Percentiles rank a stretch among this genome's conserved stretches.
Evolutionary conservation across 495 filamentous ascomycete species (phyloP).

Genomic region (Astrothelium macrocarpum): DNA sequence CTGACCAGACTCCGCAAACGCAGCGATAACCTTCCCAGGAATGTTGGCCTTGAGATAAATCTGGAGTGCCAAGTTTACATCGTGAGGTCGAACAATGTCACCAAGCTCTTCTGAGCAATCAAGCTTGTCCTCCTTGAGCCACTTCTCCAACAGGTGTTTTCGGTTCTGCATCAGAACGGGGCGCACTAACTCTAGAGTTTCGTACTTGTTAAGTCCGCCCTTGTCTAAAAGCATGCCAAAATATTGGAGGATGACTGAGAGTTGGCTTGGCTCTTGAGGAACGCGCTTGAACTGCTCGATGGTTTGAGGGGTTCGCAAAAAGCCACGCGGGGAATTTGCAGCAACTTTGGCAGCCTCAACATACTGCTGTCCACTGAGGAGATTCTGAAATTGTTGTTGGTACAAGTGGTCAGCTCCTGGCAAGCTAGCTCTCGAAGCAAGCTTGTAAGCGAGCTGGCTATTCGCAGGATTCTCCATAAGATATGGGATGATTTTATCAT

Average conservation of each 20-base stretch:
- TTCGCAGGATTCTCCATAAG: constrained; percentile 92
- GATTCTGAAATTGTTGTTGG: constrained; percentile 79
- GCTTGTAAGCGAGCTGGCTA: constrained; percentile 80
- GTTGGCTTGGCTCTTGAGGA: constrained; percentile 61
- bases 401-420: constrained; percentile 94
- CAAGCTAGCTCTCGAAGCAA: constrained; percentile 86
- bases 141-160: constrained; percentile 95
- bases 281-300: constrained; percentile 90
- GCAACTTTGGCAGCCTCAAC: constrained; percentile 87
- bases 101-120: constrained; percentile 92
- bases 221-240: constrained; percentile 97
- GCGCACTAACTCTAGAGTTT: constrained; percentile 86
- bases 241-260: constrained; percentile 93
- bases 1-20: constrained; percentile 88
- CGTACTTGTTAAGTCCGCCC: constrained; percentile 80
- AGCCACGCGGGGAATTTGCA: constrained; percentile 91
- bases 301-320: constrained; percentile 84
- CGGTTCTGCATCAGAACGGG: constrained; percentile 87
- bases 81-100: constrained; percentile 83
- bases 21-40: constrained; percentile 85
- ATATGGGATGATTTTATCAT: constrained; percentile 82
- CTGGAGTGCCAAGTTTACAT: constrained; percentile 69
- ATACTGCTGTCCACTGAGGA: constrained; percentile 67
- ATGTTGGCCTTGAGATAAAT: constrained; percentile 85
- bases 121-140: constrained; percentile 90